Evolutionary conservation across 257 asterid genomes (phyloP).

Genomic region (Phtheirospermum japonicum): DNA sequence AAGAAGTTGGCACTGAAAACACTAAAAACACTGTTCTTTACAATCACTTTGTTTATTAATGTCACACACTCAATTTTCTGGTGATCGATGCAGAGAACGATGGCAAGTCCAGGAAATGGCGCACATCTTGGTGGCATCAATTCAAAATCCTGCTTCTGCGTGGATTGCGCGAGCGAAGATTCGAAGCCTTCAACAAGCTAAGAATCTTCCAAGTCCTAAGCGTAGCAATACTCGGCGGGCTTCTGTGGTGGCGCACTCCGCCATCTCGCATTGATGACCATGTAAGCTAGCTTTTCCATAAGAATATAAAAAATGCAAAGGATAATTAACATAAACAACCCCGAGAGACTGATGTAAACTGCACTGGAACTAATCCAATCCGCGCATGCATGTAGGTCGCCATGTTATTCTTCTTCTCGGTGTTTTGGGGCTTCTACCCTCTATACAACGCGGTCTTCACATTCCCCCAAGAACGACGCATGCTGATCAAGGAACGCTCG

Average conservation of each 20-base stretch:
- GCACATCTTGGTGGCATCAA: constrained; percentile 71
- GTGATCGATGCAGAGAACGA: constrained; percentile 38
- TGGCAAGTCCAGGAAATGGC: constrained; percentile 47
- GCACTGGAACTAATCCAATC: too few relatives aligned
- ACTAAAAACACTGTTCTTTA: too few relatives aligned
- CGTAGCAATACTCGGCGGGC: constrained; percentile 70
- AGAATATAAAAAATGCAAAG: background rate
- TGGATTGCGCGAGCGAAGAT: constrained; percentile 64
- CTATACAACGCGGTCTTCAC: constrained; percentile 78
- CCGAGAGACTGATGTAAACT: too few relatives aligned
- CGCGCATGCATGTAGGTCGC: too few relatives aligned
- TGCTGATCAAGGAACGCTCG: constrained; percentile 71
- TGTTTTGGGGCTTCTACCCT: constrained; percentile 85
- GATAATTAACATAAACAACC: background rate
- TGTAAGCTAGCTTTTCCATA: constrained; percentile 48
- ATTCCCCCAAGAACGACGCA: constrained; percentile 71
- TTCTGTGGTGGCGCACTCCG: constrained; percentile 81
- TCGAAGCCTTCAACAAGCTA: constrained; percentile 64
- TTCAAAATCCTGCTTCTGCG: constrained; percentile 60
- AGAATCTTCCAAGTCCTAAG: constrained; percentile 73
- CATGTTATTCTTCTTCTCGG: constrained; percentile 74
- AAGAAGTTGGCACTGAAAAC: too few relatives aligned
- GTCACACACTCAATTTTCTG: too few relatives aligned
- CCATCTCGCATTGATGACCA: constrained; percentile 68
- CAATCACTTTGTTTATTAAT: too few relatives aligned